A percentile compares a stretch with the other conserved stretches of the same genome.
Evolutionary conservation across 805 yeast genomes (phyloP).

Genomic region (Ogataea neopini): DNA sequence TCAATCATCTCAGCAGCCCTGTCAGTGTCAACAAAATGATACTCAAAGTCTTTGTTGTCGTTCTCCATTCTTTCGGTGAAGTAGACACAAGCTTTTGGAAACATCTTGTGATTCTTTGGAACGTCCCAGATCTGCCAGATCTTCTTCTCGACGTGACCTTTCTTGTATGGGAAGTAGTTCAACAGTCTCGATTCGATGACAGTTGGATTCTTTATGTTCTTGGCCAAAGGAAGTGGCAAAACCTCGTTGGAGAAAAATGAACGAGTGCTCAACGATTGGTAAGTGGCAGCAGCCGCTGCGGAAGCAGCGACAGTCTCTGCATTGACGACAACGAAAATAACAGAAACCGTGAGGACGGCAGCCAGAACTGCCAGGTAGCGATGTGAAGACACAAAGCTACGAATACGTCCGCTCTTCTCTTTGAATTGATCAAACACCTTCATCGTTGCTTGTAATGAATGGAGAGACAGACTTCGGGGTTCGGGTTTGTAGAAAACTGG

Average conservation of each 20-base stretch:
- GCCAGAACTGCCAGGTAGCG: neutral
- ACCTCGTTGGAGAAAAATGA: neutral
- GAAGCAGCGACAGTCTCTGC: neutral
- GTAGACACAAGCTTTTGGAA: conserved; percentile 11
- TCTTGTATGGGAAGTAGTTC: conserved; percentile 18
- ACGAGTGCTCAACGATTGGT: neutral
- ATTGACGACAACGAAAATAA: neutral
- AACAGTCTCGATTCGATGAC: conserved; percentile 20
- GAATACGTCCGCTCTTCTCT: neutral
- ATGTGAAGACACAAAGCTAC: neutral
- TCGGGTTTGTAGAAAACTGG: too few species aligned
- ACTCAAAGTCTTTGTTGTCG: conserved; percentile 7
- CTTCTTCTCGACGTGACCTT: conserved; percentile 17
- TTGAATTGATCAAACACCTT: neutral
- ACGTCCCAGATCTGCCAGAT: conserved; percentile 24
- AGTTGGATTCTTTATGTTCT: conserved; percentile 15
- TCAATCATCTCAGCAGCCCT: conserved; percentile 14
- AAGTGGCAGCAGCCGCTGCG: neutral
- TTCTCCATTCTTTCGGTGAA: conserved; percentile 13
- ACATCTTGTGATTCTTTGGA: conserved; percentile 1
- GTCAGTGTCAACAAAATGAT: conserved; percentile 10
- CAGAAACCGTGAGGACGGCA: neutral
- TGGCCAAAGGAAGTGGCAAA: conserved; percentile 4
- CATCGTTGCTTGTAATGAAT: neutral
- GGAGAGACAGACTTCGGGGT: too few species aligned